phyloP scores from a whole-genome alignment of 129 eudicot species.

The Smallanthus sonchifolius region DNA sequence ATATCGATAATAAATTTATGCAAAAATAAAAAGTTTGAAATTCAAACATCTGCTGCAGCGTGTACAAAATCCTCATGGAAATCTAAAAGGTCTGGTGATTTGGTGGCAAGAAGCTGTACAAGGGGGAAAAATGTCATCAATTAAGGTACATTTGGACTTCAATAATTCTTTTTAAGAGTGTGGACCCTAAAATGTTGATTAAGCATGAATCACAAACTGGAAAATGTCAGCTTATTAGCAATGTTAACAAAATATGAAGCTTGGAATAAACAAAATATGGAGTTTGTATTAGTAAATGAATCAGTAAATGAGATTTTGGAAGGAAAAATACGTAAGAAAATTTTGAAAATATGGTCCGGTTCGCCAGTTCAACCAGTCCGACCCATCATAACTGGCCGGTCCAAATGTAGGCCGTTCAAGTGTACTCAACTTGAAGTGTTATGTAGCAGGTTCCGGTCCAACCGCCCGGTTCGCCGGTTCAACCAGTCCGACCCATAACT shows the following conservation, averaged over 20 bases:
- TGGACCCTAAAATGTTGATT: neutral
- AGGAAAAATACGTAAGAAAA: too few relatives aligned
- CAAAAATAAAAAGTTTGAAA: neutral
- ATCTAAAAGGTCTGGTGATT: constrained; percentile 59
- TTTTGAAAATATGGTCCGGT: too few relatives aligned
- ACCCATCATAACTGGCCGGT: too few relatives aligned
- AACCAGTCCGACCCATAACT: too few relatives aligned
- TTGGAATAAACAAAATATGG: too few relatives aligned
- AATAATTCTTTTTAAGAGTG: neutral
- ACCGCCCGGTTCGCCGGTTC: too few relatives aligned
- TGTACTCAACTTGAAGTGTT: too few relatives aligned
- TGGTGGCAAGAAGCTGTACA: constrained; percentile 66
- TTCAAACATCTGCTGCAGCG: constrained; percentile 66
- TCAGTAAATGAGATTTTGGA: too few relatives aligned
- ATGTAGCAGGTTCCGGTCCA: too few relatives aligned
- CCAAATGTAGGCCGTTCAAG: too few relatives aligned
- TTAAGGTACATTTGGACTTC: neutral
- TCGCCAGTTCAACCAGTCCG: too few relatives aligned
- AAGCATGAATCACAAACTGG: neutral
- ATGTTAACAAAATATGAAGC: too few relatives aligned
- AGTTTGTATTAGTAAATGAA: neutral
- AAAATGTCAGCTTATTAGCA: constrained; percentile 34
- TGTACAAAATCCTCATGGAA: constrained; percentile 73
- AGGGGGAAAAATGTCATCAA: neutral
- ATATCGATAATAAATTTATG: neutral